Evolutionary conservation across 1,139 yeast species (phyloP).

Genomic region (Yamadazyma triangularis): DNA sequence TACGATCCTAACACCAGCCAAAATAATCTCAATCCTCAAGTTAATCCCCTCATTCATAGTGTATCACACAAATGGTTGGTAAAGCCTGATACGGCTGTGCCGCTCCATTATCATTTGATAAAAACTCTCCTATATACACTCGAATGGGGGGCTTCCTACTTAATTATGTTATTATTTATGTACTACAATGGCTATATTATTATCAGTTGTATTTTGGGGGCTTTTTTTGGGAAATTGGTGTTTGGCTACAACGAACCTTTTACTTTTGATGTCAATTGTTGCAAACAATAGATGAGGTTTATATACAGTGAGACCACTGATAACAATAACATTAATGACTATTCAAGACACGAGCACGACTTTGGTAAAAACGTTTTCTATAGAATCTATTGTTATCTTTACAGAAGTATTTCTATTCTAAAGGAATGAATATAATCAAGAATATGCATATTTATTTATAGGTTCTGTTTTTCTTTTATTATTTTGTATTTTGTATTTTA

Average conservation of each 20-base stretch:
- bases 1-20: conserved; percentile 1
- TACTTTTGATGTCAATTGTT: conserved; percentile 21
- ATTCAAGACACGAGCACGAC: no score
- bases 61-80: conserved; percentile 41
- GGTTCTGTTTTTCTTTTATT: no score
- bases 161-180: conserved; percentile 70
- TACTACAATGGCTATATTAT: conserved; percentile 68
- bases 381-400: no score
- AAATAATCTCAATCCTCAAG: neutral
- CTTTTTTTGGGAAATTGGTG: conserved; percentile 51
- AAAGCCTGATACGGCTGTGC: conserved; percentile 24
- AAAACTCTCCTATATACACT: conserved; percentile 47
- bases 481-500: no score
- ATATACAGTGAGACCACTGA: no score
- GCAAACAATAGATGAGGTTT: conserved; percentile 8
- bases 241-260: conserved; percentile 44
- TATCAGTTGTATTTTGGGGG: conserved; percentile 60
- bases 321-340: no score
- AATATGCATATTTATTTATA: no score
- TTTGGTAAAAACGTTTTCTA: no score
- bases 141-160: conserved; percentile 60
- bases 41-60: conserved; percentile 23
- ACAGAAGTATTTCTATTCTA: no score
- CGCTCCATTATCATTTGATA: conserved; percentile 44
- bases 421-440: no score